Conservation (phyloP, 148 eudicot species). For the Suaeda aralocaspica region DNA sequence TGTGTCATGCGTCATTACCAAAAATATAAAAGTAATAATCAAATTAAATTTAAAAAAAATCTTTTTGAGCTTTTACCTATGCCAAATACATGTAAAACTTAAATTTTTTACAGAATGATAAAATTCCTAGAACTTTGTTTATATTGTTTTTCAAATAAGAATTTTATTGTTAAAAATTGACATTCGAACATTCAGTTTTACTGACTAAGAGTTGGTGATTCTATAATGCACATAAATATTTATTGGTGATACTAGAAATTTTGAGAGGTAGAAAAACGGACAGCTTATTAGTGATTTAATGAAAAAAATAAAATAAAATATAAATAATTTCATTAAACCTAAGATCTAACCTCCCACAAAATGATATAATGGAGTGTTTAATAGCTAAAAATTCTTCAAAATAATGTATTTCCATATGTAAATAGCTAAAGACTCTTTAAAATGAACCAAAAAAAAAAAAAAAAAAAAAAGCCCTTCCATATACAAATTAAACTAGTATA, state of each 20-base stretch:
- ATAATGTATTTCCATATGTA: background rate
- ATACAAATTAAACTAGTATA: background rate
- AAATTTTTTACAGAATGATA: too few species aligned
- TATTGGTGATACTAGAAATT: slow-evolving; percentile 6
- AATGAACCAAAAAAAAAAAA: background rate
- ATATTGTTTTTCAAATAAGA: too few species aligned
- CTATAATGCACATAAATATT: slow-evolving; percentile 13
- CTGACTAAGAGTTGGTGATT: background rate
- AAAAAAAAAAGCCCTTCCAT: background rate
- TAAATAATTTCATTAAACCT: background rate
- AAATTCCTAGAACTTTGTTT: too few species aligned
- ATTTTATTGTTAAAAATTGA: too few species aligned
- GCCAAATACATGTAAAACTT: too few species aligned
- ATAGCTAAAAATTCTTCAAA: background rate
- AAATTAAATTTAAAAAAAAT: too few species aligned
- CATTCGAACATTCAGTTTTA: too few species aligned
- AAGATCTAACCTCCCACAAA: slow-evolving; percentile 10
- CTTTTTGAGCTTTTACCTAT: too few species aligned
- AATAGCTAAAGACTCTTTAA: background rate
- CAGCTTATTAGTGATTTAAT: background rate
- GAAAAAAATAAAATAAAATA: background rate
- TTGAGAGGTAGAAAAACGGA: slow-evolving; percentile 2
- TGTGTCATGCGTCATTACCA: background rate
- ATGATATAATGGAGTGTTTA: background rate
- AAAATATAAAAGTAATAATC: too few species aligned